Base-by-base conservation (phyloP, 1,139 yeast species). In the Oligophagozyma castellii region DNA sequence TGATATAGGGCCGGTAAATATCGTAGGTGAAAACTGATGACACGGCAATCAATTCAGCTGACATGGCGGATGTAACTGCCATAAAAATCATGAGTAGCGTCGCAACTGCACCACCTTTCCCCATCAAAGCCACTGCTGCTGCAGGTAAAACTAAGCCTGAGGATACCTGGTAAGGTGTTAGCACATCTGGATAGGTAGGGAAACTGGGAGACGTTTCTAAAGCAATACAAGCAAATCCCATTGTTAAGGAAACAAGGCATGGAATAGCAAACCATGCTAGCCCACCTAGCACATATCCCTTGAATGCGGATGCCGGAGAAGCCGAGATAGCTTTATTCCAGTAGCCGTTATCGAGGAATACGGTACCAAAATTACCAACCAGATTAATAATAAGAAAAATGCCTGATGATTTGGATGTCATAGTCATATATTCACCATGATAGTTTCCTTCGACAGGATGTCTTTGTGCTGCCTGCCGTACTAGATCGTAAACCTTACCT, bases 201-300 rank as follows among this genome's bases (percentile, higher is more conserved):
- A 84, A 81, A 7, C 62, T 51, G 12, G 78, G 73, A 19, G 70
- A 61, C 29, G 59, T 55, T 56, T 81, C 86, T 33, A 81, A 62
- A 13, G 81, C 73, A 38, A 79, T 58, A 27, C 81, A 80, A 18
- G 84, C 79, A 21, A 83, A 61, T 8, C 95, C 95, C 76, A 81
- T 63, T 8, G 93, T 77, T 5, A 92, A 75, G 12, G 93, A 78
- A 26, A 73, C 66, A 32, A 79, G 65, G 60, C 76, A 76, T 22
- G 95, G 95, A 39, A 83, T 74, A 6, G 93, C 89, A 50, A 80
- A 77, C 95, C 95, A 84, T 0, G 89, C 75, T 30, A 83, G 53
- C n/a, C 94, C 94, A 33, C 95, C 95, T 40, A 80, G 56, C 19
- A 81, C 73, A 52, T 84, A 83, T 12, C 94, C 95, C n/a, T 92